Evolutionary conservation across 192 early-diverging fungal species (phyloP).

Genomic region (Umbelopsis isabellina): DNA sequence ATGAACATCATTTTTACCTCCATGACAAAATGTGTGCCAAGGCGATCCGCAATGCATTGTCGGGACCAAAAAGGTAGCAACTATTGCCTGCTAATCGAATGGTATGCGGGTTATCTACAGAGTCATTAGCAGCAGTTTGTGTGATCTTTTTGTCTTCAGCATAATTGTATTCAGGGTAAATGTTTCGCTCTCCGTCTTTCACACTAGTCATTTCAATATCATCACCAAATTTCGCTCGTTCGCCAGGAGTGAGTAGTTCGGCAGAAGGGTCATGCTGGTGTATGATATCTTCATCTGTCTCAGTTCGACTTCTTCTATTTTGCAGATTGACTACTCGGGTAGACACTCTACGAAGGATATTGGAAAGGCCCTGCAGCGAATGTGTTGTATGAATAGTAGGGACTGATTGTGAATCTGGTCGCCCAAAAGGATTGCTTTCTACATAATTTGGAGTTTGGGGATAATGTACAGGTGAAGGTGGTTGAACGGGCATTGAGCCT

Average conservation of each 20-base stretch:
- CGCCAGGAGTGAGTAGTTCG: neutral
- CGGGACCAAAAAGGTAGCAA: slow-evolving; percentile 47
- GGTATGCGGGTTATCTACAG: neutral
- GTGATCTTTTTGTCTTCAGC: neutral
- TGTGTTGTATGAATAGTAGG: neutral
- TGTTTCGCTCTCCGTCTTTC: neutral
- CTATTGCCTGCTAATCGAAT: slow-evolving; percentile 28
- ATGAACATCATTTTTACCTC: slow-evolving; percentile 36
- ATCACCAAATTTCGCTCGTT: neutral
- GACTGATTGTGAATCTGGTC: neutral
- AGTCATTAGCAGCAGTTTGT: neutral
- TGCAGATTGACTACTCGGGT: slow-evolving; percentile 7
- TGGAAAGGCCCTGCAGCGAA: neutral
- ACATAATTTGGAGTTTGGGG: slow-evolving; percentile 19
- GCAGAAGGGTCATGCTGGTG: neutral
- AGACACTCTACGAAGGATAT: slow-evolving; percentile 3
- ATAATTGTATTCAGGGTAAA: slow-evolving; percentile 4
- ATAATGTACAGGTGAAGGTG: slow-evolving; percentile 22
- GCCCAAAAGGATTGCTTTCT: slow-evolving; percentile 18
- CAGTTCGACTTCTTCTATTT: neutral
- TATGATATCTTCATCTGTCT: slow-evolving; percentile 1
- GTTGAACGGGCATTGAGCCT: neutral
- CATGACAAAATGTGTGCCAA: slow-evolving; percentile 45
- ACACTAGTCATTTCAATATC: slow-evolving; percentile 23
- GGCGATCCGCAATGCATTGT: slow-evolving; percentile 40